Conservation (phyloP, 129 eudicot genomes). For the Saussurea involucrata region DNA sequence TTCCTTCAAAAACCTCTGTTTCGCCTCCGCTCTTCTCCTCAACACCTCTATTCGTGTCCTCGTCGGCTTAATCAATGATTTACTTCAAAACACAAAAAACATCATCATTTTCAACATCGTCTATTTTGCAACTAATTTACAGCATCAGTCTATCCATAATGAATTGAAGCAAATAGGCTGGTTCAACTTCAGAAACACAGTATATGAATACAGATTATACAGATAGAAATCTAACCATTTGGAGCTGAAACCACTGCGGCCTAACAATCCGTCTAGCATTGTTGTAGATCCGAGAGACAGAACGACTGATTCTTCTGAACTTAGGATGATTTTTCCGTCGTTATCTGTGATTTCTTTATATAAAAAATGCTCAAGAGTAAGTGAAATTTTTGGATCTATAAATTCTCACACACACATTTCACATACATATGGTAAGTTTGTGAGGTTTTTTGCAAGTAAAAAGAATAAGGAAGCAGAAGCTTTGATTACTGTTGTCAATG, state of each 20-base stretch:
- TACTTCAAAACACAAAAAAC: slow-evolving; percentile 45
- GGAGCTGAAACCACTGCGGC: slow-evolving; percentile 73
- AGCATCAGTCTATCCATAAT: neutral
- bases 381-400: slow-evolving; percentile 19
- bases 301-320: slow-evolving; percentile 28
- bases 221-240: slow-evolving; percentile 63
- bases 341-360: slow-evolving; percentile 14
- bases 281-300: slow-evolving; percentile 28
- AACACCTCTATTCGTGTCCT: slow-evolving; percentile 69
- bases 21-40: slow-evolving; percentile 71
- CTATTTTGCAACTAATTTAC: neutral
- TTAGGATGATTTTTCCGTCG: neutral
- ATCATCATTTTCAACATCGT: slow-evolving; percentile 5
- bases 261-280: slow-evolving; percentile 88
- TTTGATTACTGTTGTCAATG: slow-evolving; percentile 26
- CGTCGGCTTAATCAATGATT: slow-evolving; percentile 74
- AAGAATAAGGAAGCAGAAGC: slow-evolving; percentile 12
- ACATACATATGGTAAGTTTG: slow-evolving; percentile 3
- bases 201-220: neutral
- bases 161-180: neutral
- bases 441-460: slow-evolving; percentile 11
- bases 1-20: slow-evolving; percentile 82
- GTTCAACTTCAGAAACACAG: neutral
- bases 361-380: neutral
- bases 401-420: neutral